Conservation (phyloP, 2,329 filamentous ascomycete genomes). For the Alternaria arborescens region DNA sequence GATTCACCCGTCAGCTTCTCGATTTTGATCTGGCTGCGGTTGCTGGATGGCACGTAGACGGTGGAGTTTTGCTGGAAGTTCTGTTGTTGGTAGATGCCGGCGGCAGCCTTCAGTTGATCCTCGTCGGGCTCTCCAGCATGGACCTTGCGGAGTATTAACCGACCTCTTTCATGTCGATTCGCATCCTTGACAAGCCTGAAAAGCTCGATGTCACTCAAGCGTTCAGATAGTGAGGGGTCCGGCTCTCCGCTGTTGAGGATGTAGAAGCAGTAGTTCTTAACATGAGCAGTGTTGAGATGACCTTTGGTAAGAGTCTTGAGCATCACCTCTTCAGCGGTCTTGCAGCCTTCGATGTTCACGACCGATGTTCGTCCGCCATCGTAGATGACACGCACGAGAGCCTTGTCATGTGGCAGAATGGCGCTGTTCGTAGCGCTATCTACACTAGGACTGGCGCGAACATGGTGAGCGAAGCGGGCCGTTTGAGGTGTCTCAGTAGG, state of each 20-base stretch:
- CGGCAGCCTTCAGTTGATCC: slow-evolving; percentile 85
- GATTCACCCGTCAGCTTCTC: slow-evolving; percentile 89
- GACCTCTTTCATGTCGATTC: slow-evolving; percentile 83
- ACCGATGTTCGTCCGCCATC: slow-evolving; percentile 92
- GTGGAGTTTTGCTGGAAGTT: slow-evolving; percentile 73
- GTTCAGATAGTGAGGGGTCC: slow-evolving; percentile 80
- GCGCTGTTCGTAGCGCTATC: slow-evolving; percentile 81
- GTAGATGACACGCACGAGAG: slow-evolving; percentile 91
- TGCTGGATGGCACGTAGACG: slow-evolving; percentile 68
- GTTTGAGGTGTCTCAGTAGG: slow-evolving; percentile 70
- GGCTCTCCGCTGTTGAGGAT: slow-evolving; percentile 86
- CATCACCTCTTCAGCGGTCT: slow-evolving; percentile 91
- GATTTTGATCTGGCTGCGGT: slow-evolving; percentile 84
- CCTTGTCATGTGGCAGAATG: slow-evolving; percentile 82
- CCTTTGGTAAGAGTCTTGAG: slow-evolving; percentile 88
- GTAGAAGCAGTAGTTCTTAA: slow-evolving; percentile 97
- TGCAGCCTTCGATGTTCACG: slow-evolving; percentile 90
- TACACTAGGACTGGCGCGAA: slow-evolving; percentile 81
- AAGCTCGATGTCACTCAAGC: slow-evolving; percentile 85
- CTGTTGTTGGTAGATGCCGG: slow-evolving; percentile 89
- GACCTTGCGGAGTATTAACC: slow-evolving; percentile 91
- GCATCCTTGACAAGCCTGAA: slow-evolving; percentile 90
- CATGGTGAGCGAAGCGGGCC: slow-evolving; percentile 72
- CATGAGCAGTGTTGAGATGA: slow-evolving; percentile 85
- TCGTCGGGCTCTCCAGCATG: slow-evolving; percentile 88